Base-by-base conservation (phyloP, 305 asterid genomes). In the Rubia occidens region DNA sequence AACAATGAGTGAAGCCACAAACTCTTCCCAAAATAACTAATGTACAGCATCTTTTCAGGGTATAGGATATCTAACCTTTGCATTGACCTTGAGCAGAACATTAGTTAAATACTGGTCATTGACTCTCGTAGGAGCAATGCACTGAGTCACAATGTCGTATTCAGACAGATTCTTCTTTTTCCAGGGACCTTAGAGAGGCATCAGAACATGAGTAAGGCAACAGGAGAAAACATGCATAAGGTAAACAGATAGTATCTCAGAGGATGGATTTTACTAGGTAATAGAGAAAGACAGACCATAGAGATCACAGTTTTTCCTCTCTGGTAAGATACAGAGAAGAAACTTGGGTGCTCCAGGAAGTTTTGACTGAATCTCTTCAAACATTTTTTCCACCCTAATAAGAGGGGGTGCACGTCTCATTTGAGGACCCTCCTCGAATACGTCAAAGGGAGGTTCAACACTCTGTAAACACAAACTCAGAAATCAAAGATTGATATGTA, bases 81-180 rank as follows among this genome's bases (percentile, higher is more conserved):
- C 97, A 68, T 93, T 93, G 70, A 90, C 88, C 84, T 93, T 93
- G 54, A 93, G 84, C 45, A 93, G 77, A 45, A 90, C 79, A 77
- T 93, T 93, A 2, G 96, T 87, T 32, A 93, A 83, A 69, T 90
- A 90, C 54, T 90, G 95, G 66, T 93, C 97, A 24, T 93, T 90
- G 14, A 93, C 85, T 67, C 88, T 85, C 0, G 24, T 70, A 6
- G 98, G 97, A 1, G 91, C 86, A 68, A 89, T 70, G 82, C 98
- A 92, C 72, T 93, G 98, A 20, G 97, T 90, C 51, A 86, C 97
- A 54, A 90, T 84, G 45, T 96, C 98, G 71, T 83, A 84, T 13
- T 88, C 96, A 8, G 97, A 82, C 78, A 93, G 81, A 78, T 84
- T 83, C 68, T 86, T 90, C 35, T 89, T 82, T 78, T 93, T 93